Evolutionary conservation across 2,329 filamentous ascomycete genomes (phyloP), one percentile per base, ranked within the genome.

Genomic region (Alternaria triticina): DNA sequence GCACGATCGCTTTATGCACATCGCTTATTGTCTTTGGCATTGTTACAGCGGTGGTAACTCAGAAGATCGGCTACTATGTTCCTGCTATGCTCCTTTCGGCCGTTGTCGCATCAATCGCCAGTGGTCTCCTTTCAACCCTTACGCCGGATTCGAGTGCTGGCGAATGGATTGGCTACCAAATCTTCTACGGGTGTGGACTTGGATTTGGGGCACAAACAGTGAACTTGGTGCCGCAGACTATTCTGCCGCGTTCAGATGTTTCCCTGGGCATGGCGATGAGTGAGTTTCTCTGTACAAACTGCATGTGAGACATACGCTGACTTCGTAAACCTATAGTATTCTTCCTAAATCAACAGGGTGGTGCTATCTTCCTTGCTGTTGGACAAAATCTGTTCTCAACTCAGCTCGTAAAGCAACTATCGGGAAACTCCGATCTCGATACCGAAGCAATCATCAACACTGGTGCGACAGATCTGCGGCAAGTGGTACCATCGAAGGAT

Each of bases 401-500:
- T 13, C 27, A 65, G 13, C 59, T 79, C 22, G 67, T 75, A 1
- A 57, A 66, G 10, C 56, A 62, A 6, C 61, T 77, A 9, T 62
- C 62, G 2, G 69, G 69, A 1, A 67, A 77, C 27, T 67, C 71
- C 4, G 71, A 69, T 4, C 45, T 77, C 8, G 62, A 73, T 28
- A 57, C 60, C 4, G n/a, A 59, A 27, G 46, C 44, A 9, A 69
- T 74, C 28, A 60, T 73, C 20, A 57, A 71, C 15, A 70, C 67
- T 1, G 86, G 86, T 25, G 85, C 86, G 0, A 92, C 89, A 0
- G 84, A 87, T 36, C 80, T 94, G 12, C 83, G 84, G 51, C 67
- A 69, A 17, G 73, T 82, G 2, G 86, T 92, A n/a, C 80, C 85
- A 0, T 67, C 78, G 0, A 70, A 86, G 57, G 85, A 83, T 57